Percentiles rank a stretch among this genome's conserved stretches.
phyloP scores from a whole-genome alignment of 257 asterid genomes.

The Ilex aquifolium region DNA sequence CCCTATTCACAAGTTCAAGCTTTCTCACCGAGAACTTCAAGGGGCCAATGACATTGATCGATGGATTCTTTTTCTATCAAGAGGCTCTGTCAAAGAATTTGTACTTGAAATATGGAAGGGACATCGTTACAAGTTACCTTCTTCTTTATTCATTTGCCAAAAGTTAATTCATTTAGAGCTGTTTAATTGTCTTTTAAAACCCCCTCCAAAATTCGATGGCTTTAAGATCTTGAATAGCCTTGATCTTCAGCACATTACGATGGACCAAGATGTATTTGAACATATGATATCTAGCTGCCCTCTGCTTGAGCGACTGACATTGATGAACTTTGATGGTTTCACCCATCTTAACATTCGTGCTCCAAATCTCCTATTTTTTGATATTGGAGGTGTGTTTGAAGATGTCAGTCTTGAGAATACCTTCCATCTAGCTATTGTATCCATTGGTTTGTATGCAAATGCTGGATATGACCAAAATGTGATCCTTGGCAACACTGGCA shows the following conservation, averaged over 20 bases:
- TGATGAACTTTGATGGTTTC: conserved; percentile 95
- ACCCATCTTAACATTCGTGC: conserved; percentile 62
- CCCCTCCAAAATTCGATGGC: conserved; percentile 60
- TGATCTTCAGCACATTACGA: conserved; percentile 93
- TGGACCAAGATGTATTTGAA: conserved; percentile 88
- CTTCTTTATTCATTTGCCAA: conserved; percentile 62
- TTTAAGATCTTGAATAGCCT: conserved; percentile 79
- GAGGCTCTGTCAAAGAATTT: conserved; percentile 70
- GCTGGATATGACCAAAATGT: conserved; percentile 43
- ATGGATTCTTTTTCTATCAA: conserved; percentile 89
- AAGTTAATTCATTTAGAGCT: conserved; percentile 79
- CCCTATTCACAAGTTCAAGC: conserved; percentile 79
- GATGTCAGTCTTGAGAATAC: conserved; percentile 67
- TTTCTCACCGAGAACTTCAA: conserved; percentile 92
- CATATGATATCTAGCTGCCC: conserved; percentile 65
- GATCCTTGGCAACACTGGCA: conserved; percentile 60
- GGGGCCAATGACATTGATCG: conserved; percentile 82
- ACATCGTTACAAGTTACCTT: conserved; percentile 89
- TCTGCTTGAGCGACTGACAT: conserved; percentile 75
- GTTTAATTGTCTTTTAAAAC: conserved; percentile 82
- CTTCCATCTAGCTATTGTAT: conserved; percentile 65
- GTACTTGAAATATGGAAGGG: conserved; percentile 97
- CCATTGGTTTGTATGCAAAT: conserved; percentile 67
- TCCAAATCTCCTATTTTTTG: conserved; percentile 88
- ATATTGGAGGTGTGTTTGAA: conserved; percentile 84